phyloP scores from a whole-genome alignment of 75 land plant species.

The Cupressus sempervirens region DNA sequence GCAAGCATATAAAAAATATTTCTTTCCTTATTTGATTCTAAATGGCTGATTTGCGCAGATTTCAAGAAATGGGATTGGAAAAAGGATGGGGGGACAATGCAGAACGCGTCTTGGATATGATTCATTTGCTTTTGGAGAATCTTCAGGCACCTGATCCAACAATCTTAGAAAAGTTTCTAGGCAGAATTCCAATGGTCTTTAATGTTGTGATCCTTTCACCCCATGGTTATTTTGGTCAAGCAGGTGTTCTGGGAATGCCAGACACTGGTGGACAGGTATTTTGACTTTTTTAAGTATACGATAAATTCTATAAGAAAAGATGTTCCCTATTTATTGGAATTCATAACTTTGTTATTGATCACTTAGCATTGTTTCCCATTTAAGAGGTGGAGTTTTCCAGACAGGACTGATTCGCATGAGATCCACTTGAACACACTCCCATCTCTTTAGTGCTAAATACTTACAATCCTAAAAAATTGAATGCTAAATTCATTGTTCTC shows the following conservation, averaged over 20 bases:
- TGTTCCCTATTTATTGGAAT: neutral
- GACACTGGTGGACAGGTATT: conserved; percentile 82
- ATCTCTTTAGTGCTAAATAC: neutral
- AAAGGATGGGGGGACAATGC: conserved; percentile 77
- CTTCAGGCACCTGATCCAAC: conserved; percentile 83
- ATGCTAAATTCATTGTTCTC: neutral
- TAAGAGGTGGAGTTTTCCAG: neutral
- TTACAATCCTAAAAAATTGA: neutral
- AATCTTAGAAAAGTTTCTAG: conserved; percentile 55
- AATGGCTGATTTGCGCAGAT: conserved; percentile 24
- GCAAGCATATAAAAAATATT: neutral
- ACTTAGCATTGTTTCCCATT: neutral
- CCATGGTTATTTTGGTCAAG: conserved; percentile 82
- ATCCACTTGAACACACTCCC: neutral
- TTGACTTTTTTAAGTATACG: neutral
- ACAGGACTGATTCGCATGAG: neutral
- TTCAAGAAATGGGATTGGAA: conserved; percentile 73
- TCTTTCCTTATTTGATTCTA: neutral
- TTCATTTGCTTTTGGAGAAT: conserved; percentile 57
- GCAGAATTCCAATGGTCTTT: conserved; percentile 73
- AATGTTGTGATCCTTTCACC: conserved; percentile 75
- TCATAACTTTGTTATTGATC: neutral
- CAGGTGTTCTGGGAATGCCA: conserved; percentile 68
- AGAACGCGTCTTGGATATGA: conserved; percentile 49
- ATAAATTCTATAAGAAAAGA: neutral